Conservation (phyloP, 139 green algal genomes). For the Pseudopediastrum boryanum region DNA sequence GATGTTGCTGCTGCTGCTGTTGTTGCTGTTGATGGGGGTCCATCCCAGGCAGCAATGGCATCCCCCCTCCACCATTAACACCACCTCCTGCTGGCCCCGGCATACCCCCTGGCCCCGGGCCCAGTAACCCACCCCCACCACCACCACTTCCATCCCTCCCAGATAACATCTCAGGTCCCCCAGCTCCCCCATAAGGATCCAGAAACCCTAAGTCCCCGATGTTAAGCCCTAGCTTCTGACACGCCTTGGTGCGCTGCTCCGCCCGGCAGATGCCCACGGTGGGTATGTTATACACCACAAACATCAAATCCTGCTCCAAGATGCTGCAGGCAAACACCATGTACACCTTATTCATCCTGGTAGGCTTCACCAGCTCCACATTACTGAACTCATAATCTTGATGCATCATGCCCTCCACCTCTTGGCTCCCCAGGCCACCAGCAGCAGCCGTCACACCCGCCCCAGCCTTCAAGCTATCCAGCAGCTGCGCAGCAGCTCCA, state of each 20-base stretch:
- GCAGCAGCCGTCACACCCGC: too few relatives aligned
- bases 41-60: not conserved
- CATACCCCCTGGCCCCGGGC: too few relatives aligned
- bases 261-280: conserved; percentile 53
- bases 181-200: too few relatives aligned
- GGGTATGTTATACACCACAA: conserved; percentile 48
- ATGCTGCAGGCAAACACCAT: conserved; percentile 46
- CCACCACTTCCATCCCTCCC: too few relatives aligned
- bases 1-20: not conserved
- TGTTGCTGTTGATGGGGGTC: not conserved
- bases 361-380: conserved; percentile 67
- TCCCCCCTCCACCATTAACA: too few relatives aligned
- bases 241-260: conserved; percentile 51
- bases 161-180: too few relatives aligned
- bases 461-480: too few relatives aligned
- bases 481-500: too few relatives aligned
- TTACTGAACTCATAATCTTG: conserved; percentile 72
- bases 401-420: not conserved
- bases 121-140: too few relatives aligned
- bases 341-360: conserved; percentile 64
- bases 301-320: conserved; percentile 48
- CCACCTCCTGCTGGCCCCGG: too few relatives aligned
- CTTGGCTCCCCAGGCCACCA: too few relatives aligned
- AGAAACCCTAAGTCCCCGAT: conserved; percentile 8
- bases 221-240: conserved; percentile 38